Evolutionary conservation across 2,329 filamentous ascomycete species (phyloP), one percentile per base, ranked within the genome.

Genomic region (Corniculantispora saksenae): DNA sequence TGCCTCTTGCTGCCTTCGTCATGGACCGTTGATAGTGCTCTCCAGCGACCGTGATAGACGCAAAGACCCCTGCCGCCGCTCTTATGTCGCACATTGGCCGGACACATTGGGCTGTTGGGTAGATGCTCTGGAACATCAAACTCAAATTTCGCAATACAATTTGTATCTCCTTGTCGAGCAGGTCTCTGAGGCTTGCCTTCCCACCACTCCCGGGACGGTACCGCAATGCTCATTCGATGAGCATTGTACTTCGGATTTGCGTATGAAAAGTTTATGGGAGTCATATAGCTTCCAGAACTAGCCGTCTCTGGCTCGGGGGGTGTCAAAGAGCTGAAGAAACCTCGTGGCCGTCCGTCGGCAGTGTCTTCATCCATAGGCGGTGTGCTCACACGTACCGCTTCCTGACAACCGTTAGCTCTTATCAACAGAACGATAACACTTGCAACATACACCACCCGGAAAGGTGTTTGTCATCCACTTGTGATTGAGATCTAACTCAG

Each of bases 101-200:
- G 83, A 63, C 83, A 86, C 74, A 84, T 78, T 19, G 82, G 82
- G 69, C 83, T 85, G 64, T 67, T 81, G 38, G 82, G 81, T 9
- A 83, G 72, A 67, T 86, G 83, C 67, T 85, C 81, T 1, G 82
- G 81, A 13, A 85, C 67, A 55, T 84, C 77, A 65, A 86, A 84
- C 56, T 81, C 74, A 64, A 86, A 85, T 5, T 66, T 60, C 25
- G 62, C 64, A 10, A 68, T 29, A 21, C 61, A 63, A 27, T 66
- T 61, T 0, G 70, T 63, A 17, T 69, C 63, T 25, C 69, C 66
- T 8, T 69, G 72, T 6, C 71, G 70, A 6, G 63, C 53, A 4
- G 69, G 63, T 7, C 70, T 66, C 62, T 66, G 68, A 47, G 73
- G 72, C 51, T 70, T 65, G 12, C 71, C 69, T 32, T 80, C 77